Base-by-base conservation (phyloP, 805 yeast genomes). In the Pichia nanzhaoensis region DNA sequence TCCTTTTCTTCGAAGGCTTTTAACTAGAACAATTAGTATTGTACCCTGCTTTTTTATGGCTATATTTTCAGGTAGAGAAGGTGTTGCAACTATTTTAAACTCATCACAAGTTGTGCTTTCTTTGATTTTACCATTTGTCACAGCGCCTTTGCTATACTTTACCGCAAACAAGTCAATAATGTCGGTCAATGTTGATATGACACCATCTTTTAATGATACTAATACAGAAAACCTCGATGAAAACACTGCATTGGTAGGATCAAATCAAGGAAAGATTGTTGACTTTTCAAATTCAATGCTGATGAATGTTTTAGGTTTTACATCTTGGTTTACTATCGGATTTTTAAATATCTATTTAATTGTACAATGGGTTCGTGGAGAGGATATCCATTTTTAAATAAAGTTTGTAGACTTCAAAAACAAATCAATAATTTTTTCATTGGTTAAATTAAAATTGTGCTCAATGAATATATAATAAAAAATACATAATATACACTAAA, bases 41-140 rank as follows among this genome's bases (percentile, higher is more conserved):
- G 60, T 86, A 14, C 97, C 97, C 10, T 85, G 95, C 59, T 63
- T 90, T 41, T 71, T 74, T 14, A 82, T 89, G 50, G 84, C 87
- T 6, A 63, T 82, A 4, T 68, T 78, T 35, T 75, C 86, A 48
- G 96, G 96, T 2, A 73, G 81, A 52, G 65, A 69, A 35, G 97
- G 96, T 1, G 67, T 89, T 44, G 70, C 80, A 9, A 65, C 70
- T 10, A 88, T 95, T 0, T 71, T 89, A 52, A 89, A 88, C 56
- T 78, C 85, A n/a, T 80, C 93, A 0, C 97, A 89, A 64, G 93
- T 89, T 17, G 80, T 86, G 1, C 69, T 89, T 41, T 86, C 96
- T 2, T 73, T 90, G 42, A 71, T 90, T 38, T 70, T 89, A 47
- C 96, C 96, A 9, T 82, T 89, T 52, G 71, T 87, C 37, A 78